Base-by-base conservation (phyloP, 2,329 filamentous ascomycete genomes). In the Cladosporium sp. region DNA sequence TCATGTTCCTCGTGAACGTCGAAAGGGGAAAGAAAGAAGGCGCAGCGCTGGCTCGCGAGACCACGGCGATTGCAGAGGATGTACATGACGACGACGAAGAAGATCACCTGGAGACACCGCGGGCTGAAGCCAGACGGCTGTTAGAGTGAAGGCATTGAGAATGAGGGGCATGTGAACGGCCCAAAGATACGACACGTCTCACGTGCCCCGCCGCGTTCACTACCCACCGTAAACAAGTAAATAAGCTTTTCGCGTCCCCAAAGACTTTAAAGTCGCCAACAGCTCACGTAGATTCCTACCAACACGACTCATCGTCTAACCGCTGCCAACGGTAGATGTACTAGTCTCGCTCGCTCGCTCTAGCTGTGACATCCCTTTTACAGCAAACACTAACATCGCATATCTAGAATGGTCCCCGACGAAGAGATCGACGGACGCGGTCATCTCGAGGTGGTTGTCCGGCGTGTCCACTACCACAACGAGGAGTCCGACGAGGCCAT, bases 1-100 rank as follows among this genome's bases (percentile, higher is more conserved):
- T 97, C 52, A 90, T 97, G 74, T 88, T 87, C 70, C 83, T 91
- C 57, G 89, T 99, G 37, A 82, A 97, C 72, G 90, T 96, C 9
- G 89, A 95, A 37, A 70, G 78, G 30, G 78, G 78, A 1, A 74
- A 74, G 60, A 65, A 66, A 8, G 78, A 80, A 49, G 78, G 72
- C 17, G 66, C 68, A 25, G 73, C 72, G 14, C 62, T 80, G 58
- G 74, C 75, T 0, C 12, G 54, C 7, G 54, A 56, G 22, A 14
- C 11, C 15, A 38, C 30, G 1, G 49, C 9, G 11, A 39, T 30
- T 69, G 17, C 65, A 58, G 40, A 36, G 42, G 7, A 22, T 39
- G 42, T 28, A 19, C n/a, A 28, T 28, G 49, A 39, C 3, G 42
- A 39, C n/a, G 34, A 47, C 3, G 36, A 25, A 2, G 40, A 38